phyloP scores from a whole-genome alignment of 2,329 filamentous ascomycete genomes.

The Sarocladiaceae sp. region DNA sequence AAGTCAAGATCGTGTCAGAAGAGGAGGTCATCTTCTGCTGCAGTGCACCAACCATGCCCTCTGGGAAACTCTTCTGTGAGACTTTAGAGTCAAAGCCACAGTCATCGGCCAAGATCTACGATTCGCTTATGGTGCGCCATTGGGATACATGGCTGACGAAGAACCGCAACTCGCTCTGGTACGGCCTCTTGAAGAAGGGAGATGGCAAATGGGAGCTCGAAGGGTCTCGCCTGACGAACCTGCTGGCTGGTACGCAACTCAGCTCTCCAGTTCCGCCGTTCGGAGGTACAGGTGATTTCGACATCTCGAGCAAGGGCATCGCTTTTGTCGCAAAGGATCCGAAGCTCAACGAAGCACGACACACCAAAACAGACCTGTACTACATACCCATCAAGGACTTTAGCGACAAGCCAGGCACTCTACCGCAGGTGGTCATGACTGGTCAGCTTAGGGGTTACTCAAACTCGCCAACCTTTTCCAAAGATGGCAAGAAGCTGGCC shows the following conservation, averaged over 20 bases:
- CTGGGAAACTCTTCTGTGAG: slow-evolving; percentile 66
- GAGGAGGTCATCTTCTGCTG: slow-evolving; percentile 50
- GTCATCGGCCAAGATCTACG: slow-evolving; percentile 68
- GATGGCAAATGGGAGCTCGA: slow-evolving; percentile 37
- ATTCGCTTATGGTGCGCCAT: slow-evolving; percentile 72
- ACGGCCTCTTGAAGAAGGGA: slow-evolving; percentile 53
- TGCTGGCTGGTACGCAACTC: slow-evolving; percentile 54
- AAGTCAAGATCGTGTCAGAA: slow-evolving; percentile 46
- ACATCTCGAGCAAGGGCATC: slow-evolving; percentile 62
- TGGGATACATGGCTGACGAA: slow-evolving; percentile 75
- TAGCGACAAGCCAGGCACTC: slow-evolving; percentile 42
- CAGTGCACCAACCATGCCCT: slow-evolving; percentile 61
- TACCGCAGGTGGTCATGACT: slow-evolving; percentile 48
- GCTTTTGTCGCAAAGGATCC: slow-evolving; percentile 75
- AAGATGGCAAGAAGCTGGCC: slow-evolving; percentile 63
- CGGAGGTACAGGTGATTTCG: slow-evolving; percentile 76
- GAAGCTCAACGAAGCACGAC: slow-evolving; percentile 62
- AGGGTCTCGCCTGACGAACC: slow-evolving; percentile 52
- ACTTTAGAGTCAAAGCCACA: slow-evolving; percentile 54
- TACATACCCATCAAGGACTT: slow-evolving; percentile 63
- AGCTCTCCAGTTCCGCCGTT: slow-evolving; percentile 73
- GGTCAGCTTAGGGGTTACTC: slow-evolving; percentile 61
- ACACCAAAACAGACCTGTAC: slow-evolving; percentile 82
- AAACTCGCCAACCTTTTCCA: slow-evolving; percentile 67
- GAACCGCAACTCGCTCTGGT: slow-evolving; percentile 70